A percentile compares a stretch with the other conserved stretches of the same genome.
phyloP scores from a whole-genome alignment of 2,329 filamentous ascomycete genomes.

The Sodiomyces alkalinus region DNA sequence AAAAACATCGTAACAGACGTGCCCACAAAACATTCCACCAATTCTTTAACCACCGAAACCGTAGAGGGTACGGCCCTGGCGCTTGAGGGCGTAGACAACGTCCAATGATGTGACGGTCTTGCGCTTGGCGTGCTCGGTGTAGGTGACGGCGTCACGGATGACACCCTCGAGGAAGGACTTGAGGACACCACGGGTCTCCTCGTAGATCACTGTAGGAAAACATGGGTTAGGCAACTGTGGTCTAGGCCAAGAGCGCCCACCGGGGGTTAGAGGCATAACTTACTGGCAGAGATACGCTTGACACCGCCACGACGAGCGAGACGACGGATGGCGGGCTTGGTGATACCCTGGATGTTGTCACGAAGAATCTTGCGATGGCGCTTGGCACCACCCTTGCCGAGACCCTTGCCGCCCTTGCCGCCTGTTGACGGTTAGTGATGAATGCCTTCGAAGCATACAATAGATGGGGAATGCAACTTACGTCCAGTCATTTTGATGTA shows the following conservation, averaged over 20 bases:
- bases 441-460: slow-evolving; percentile 1
- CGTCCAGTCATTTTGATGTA: slow-evolving; percentile 56
- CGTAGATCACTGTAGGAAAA: slow-evolving; percentile 52
- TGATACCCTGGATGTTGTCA: slow-evolving; percentile 99
- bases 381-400: slow-evolving; percentile 97
- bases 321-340: slow-evolving; percentile 96
- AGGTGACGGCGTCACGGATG: slow-evolving; percentile 63
- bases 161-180: slow-evolving; percentile 67
- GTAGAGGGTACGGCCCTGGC: slow-evolving; percentile 65
- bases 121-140: slow-evolving; percentile 69
- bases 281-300: slow-evolving; percentile 98
- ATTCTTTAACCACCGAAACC: slow-evolving; percentile 71
- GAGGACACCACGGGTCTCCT: slow-evolving; percentile 62
- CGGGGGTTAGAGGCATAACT: slow-evolving; percentile 17
- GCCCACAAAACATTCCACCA: slow-evolving; percentile 7
- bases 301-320: slow-evolving; percentile 98
- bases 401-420: slow-evolving; percentile 93
- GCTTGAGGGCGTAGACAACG: slow-evolving; percentile 53
- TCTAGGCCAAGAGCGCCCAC: slow-evolving; percentile 5
- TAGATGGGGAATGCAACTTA: slow-evolving; percentile 28
- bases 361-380: slow-evolving; percentile 98
- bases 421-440: slow-evolving; percentile 29
- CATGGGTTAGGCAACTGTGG: too few species aligned
- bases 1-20: slow-evolving; percentile 21
- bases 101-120: slow-evolving; percentile 62